Evolutionary conservation across 2,329 filamentous ascomycete species (phyloP), one percentile per base, ranked within the genome.

Genomic region (Venturia carpophila): DNA sequence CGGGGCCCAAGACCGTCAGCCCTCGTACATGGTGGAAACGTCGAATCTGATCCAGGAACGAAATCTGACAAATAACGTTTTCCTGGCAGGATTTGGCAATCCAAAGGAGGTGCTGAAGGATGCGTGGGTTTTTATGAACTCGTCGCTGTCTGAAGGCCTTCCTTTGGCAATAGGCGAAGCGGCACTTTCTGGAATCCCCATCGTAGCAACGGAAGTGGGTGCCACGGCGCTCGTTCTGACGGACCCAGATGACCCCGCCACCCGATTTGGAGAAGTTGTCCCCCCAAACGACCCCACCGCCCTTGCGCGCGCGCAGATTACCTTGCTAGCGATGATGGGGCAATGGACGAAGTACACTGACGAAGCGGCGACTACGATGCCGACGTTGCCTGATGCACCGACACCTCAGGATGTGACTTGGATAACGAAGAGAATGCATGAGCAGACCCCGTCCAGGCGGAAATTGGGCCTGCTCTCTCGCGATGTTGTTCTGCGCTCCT

Each of bases 1-100:
- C 68, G 83, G 83, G 21, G 82, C 81, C 24, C 81, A 83, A 66
- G 83, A 85, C 70, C 82, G 82, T 66, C 80, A 82, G 49, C 82
- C 83, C 0, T 78, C 79, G 0, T 84, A 84, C 69, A 80, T 81
- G 6, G 81, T 80, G 1, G 80, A 78, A 71, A 83, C 78, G 73
- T 79, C 78, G 69, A 80, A 80, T 71, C 77, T 83, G 63, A 80
- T 83, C 64, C 78, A 79, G 1, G 78, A 78, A 5, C 79, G 80
- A 66, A 75, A 76, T 58, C 74, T 82, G 34, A 73, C 75, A 9
- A 76, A 76, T 24, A 72, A 74, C 56, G 79, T 80, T 63, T 77
- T 75, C 17, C 75, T 84, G 15, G 76, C 79, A 52, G 82, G 82
- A 3, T 80, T 81, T 21, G 82, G 81, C 37, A 80, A 80, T 65